Evolutionary conservation across 208 protist species (phyloP).

Genomic region (Angomonas deanei): DNA sequence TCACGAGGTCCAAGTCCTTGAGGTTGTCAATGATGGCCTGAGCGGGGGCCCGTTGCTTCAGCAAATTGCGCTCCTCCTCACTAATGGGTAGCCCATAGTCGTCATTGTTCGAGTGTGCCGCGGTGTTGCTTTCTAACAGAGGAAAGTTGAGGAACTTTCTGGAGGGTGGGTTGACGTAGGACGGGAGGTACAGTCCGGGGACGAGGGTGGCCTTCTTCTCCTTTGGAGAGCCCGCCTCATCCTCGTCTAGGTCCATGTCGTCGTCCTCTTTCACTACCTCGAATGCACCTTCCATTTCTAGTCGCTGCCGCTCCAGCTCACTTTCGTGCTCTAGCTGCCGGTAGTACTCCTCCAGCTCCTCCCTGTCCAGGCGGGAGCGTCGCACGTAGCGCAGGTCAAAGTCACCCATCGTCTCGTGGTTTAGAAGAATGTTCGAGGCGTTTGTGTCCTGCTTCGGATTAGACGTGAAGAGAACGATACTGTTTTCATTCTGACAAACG

Average conservation of each 20-base stretch:
- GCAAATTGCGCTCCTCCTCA: conserved; percentile 61
- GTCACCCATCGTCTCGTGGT: conserved; percentile 30
- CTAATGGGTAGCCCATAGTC: conserved; percentile 77
- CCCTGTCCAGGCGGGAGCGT: conserved; percentile 54
- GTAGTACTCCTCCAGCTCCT: conserved; percentile 87
- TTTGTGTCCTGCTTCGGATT: not conserved
- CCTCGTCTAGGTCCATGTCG: conserved; percentile 26
- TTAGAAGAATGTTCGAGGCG: conserved; percentile 9
- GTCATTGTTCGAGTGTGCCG: conserved; percentile 38
- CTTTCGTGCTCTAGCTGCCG: conserved; percentile 15
- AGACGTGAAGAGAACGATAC: not conserved
- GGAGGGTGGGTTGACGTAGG: conserved; percentile 51
- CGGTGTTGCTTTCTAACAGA: conserved; percentile 39
- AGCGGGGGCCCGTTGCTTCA: conserved; percentile 55
- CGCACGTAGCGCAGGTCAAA: conserved; percentile 32
- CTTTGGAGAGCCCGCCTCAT: not conserved
- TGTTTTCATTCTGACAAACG: conserved; percentile 18
- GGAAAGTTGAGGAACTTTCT: conserved; percentile 72
- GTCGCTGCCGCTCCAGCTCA: conserved; percentile 32
- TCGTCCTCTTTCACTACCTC: conserved; percentile 34
- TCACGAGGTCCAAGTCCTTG: conserved; percentile 46
- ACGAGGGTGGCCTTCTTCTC: conserved; percentile 7
- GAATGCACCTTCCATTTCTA: conserved; percentile 33
- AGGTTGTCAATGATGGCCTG: conserved; percentile 42
- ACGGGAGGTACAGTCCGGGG: conserved; percentile 54